Percentiles rank a stretch among this genome's conserved stretches.
Conservation (phyloP, 345 rosid species). For the Lepidium aucheri region DNA sequence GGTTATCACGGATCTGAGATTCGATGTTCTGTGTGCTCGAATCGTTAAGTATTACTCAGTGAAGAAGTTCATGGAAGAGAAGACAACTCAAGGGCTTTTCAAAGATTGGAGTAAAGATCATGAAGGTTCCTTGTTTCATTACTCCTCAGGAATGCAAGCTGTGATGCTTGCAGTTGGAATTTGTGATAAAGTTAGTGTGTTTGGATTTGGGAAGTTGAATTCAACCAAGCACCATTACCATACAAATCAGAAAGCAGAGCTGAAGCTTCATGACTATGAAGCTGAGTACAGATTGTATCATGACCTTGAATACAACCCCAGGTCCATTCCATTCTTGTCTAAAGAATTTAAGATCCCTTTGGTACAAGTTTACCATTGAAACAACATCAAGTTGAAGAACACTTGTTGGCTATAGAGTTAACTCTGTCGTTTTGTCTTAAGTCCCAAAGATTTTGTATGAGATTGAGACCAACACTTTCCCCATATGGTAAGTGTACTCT, state of each 20-base stretch:
- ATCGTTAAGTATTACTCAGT: conserved; percentile 81
- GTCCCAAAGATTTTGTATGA: too few species aligned
- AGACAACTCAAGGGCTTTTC: conserved; percentile 33
- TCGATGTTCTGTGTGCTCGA: conserved; percentile 65
- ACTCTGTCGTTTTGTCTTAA: not conserved
- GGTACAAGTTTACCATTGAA: conserved; percentile 52
- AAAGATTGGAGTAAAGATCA: conserved; percentile 56
- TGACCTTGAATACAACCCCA: conserved; percentile 49
- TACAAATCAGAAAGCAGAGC: conserved; percentile 83
- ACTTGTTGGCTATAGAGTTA: not conserved
- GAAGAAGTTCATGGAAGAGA: conserved; percentile 51
- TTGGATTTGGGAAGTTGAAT: conserved; percentile 77
- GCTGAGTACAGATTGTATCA: conserved; percentile 71
- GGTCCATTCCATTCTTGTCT: conserved; percentile 62
- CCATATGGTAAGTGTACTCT: not conserved
- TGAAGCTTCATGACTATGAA: conserved; percentile 68
- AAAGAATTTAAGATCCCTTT: conserved; percentile 58
- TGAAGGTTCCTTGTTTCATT: conserved; percentile 76
- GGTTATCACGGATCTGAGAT: conserved; percentile 71
- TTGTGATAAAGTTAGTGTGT: conserved; percentile 70
- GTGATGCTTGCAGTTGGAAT: conserved; percentile 71
- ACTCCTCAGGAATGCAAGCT: conserved; percentile 93
- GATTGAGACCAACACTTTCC: not conserved
- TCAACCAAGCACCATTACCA: conserved; percentile 78
- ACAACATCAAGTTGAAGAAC: conserved; percentile 6